Evolutionary conservation across 345 rosid genomes (phyloP), one percentile per base, ranked within the genome.

Genomic region (Gynandropsis gynandra): DNA sequence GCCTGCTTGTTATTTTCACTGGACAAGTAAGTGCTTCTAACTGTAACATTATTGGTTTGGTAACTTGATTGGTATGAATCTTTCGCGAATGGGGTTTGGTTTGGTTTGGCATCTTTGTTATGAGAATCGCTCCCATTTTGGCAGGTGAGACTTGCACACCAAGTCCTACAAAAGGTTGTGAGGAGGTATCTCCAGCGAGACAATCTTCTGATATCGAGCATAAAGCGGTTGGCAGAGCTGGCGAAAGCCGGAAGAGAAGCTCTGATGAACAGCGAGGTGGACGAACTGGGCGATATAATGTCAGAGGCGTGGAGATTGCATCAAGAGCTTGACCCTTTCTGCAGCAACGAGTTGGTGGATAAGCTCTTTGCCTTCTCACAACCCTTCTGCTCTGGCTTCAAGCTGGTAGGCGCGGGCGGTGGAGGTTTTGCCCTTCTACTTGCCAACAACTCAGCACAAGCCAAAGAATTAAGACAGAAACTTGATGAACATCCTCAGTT

Each of bases 321-420:
- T 63, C 98, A 87, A 69, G 98, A 92, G 70, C 89, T 92, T 1
- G 98, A 92, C 32, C 97, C 98, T 0, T 79, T 65, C 63, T 92
- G 96, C 79, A 87, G 98, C 79, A 87, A 87, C 32, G 82, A 87
- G 56, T 69, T 74, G 54, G 98, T 92, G 16, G 95, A 92, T 42
- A 67, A 64, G 51, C 87, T 92, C 1, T 87, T 87, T 16, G 72
- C 72, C 0, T 67, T 72, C 62, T 69, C 88, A 4, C 75, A 80
- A 31, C 81, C 90, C 15, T 87, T 73, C 76, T 75, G 96, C 73
- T 74, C 86, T 31, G 98, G 97, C 35, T 87, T 77, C 77, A 85
- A 92, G 80, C 95, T 87, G 6, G 96, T 92, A 0, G 98, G 97
- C 49, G 98, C 97, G 0, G 98, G 98, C 21, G 98, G 97, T 7